phyloP scores from a whole-genome alignment of 1,284 basidiomycete species.

The Tausonia pullulans region DNA sequence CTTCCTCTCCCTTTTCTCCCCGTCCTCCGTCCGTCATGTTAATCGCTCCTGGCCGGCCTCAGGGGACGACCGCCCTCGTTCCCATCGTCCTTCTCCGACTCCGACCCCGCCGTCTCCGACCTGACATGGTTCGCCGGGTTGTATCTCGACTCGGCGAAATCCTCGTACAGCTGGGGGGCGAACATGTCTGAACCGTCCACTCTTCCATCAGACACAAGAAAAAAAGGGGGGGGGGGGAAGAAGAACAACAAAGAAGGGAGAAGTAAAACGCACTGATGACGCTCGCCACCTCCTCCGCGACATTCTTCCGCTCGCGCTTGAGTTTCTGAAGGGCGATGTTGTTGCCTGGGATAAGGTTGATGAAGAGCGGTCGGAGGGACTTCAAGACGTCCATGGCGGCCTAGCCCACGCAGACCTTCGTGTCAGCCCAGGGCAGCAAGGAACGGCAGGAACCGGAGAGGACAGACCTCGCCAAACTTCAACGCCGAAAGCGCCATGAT shows the following conservation, averaged over 20 bases:
- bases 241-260: not conserved
- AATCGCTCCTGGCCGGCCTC: no score
- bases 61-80: no score
- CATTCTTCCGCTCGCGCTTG: constrained; percentile 62
- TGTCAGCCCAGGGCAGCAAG: no score
- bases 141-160: no score
- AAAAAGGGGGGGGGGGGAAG: not conserved
- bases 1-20: no score
- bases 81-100: no score
- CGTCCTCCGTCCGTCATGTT: no score
- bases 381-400: constrained; percentile 90
- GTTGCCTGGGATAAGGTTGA: constrained; percentile 84
- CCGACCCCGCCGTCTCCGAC: no score
- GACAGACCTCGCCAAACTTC: constrained; percentile 79
- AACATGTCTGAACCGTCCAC: constrained; percentile 35
- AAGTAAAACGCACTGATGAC: constrained; percentile 62
- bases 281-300: constrained; percentile 77
- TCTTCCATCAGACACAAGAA: no score
- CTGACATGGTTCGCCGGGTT: no score
- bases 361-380: constrained; percentile 80
- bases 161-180: constrained; percentile 69
- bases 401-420: not conserved
- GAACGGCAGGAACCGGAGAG: no score
- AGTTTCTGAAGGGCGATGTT: constrained; percentile 71
- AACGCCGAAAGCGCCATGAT: constrained; percentile 87